Percentiles rank a stretch among this genome's conserved stretches.
Evolutionary conservation across 2,329 filamentous ascomycete genomes (phyloP).

Genomic region (Pseudopithomyces maydicus): DNA sequence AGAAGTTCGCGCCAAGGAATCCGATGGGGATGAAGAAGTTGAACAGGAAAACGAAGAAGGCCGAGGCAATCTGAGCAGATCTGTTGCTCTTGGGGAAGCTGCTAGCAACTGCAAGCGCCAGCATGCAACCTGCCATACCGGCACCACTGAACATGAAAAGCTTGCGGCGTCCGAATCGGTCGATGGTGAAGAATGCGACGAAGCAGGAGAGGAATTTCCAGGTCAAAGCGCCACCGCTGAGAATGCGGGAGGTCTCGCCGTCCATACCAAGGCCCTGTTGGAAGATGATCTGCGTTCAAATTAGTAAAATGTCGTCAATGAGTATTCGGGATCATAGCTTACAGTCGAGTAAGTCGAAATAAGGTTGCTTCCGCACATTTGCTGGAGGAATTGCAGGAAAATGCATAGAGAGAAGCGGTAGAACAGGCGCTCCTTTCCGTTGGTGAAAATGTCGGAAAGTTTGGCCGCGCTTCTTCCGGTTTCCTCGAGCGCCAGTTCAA

Average conservation of each 20-base stretch:
- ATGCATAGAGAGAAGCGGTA: constrained; percentile 60
- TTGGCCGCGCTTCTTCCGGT: constrained; percentile 64
- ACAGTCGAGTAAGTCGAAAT: constrained; percentile 55
- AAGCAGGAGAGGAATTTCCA: constrained; percentile 63
- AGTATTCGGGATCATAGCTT: constrained; percentile 55
- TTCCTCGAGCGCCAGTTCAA: constrained; percentile 55
- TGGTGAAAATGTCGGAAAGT: constrained; percentile 60
- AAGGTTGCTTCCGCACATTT: constrained; percentile 57
- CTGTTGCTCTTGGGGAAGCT: constrained; percentile 54
- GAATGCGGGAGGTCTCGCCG: constrained; percentile 60
- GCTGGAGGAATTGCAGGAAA: constrained; percentile 57
- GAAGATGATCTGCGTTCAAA: constrained; percentile 42
- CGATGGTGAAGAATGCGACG: constrained; percentile 73
- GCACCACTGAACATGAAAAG: constrained; percentile 59
- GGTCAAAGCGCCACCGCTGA: constrained; percentile 64
- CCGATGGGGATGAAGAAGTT: constrained; percentile 66
- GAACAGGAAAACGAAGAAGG: constrained; percentile 64
- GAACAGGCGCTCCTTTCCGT: constrained; percentile 68
- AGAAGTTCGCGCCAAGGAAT: constrained; percentile 64
- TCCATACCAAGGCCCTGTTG: constrained; percentile 50
- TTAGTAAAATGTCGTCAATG: background rate
- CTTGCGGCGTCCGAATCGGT: constrained; percentile 68
- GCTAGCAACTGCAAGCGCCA: constrained; percentile 58
- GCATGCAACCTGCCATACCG: constrained; percentile 62
- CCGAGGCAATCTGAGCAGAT: constrained; percentile 56